These are phyloP conservation scores for Lachancea fermentati DNA, from an alignment of 805 yeast species.

Conservation along the genomic window DNA sequence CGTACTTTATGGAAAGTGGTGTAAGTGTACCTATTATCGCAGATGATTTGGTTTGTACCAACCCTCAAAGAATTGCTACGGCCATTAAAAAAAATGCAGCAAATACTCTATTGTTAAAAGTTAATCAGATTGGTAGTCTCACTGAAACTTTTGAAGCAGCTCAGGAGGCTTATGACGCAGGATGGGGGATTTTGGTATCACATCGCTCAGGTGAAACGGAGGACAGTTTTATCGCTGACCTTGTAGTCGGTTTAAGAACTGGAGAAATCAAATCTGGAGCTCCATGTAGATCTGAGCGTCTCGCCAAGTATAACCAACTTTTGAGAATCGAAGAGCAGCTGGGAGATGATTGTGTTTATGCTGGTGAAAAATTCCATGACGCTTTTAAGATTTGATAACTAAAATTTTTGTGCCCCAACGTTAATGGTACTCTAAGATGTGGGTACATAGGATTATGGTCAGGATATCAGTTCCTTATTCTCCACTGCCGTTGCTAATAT, in stretches of 20 bases:
- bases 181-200: conserved; percentile 97
- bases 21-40: conserved; percentile 72
- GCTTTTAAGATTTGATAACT: no score
- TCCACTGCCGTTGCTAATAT: no score
- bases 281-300: conserved; percentile 95
- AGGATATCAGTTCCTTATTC: no score
- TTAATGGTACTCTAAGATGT: no score
- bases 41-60: conserved; percentile 92
- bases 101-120: conserved; percentile 82
- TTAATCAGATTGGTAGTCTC: conserved; percentile 90
- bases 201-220: conserved; percentile 98
- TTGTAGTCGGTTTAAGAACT: conserved; percentile 85
- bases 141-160: conserved; percentile 91
- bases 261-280: conserved; percentile 98
- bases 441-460: no score
- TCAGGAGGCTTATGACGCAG: conserved; percentile 76
- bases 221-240: conserved; percentile 90
- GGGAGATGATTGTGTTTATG: conserved; percentile 86
- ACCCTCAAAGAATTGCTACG: conserved; percentile 77
- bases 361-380: conserved; percentile 72
- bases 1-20: conserved; percentile 58
- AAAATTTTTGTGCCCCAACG: no score
- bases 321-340: conserved; percentile 92
- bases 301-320: conserved; percentile 91
- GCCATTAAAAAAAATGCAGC: conserved; percentile 90